These are phyloP conservation scores for Austroboletus festivus DNA, from an alignment of 768 basidiomycete genomes.

Conservation along the genomic window DNA sequence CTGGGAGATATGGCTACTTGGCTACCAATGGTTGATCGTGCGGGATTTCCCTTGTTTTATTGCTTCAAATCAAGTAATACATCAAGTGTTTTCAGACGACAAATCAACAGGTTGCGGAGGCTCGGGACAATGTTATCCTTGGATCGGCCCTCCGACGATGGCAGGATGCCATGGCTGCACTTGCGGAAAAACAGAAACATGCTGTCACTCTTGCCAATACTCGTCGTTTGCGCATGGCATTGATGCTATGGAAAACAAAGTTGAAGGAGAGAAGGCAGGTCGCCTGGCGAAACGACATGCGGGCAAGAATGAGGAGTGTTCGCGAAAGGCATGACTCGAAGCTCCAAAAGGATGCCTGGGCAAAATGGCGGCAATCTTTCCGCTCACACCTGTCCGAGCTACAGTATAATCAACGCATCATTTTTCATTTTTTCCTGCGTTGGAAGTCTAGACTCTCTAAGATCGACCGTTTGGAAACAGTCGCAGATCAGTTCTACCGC, in stretches of 20 bases:
- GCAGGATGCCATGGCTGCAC: slow-evolving; percentile 42
- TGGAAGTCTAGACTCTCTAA: slow-evolving; percentile 51
- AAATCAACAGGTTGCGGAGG: slow-evolving; percentile 61
- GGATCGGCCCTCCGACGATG: slow-evolving; percentile 60
- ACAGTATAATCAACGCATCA: slow-evolving; percentile 45
- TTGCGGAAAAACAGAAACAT: slow-evolving; percentile 39
- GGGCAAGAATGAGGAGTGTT: slow-evolving; percentile 60
- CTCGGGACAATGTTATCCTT: slow-evolving; percentile 63
- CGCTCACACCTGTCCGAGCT: slow-evolving; percentile 49
- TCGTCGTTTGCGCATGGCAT: slow-evolving; percentile 40
- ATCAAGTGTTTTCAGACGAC: slow-evolving; percentile 52
- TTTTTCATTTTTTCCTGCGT: slow-evolving; percentile 41
- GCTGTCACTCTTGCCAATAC: slow-evolving; percentile 44
- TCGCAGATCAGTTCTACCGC: slow-evolving; percentile 48
- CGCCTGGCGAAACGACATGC: slow-evolving; percentile 69
- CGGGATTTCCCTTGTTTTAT: slow-evolving; percentile 29
- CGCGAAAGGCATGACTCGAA: slow-evolving; percentile 54
- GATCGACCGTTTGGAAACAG: slow-evolving; percentile 43
- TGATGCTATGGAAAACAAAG: slow-evolving; percentile 53
- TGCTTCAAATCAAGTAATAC: slow-evolving; percentile 14
- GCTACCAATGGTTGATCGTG: slow-evolving; percentile 71
- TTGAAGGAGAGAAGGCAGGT: slow-evolving; percentile 53
- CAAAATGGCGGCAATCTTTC: slow-evolving; percentile 61
- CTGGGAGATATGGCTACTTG: slow-evolving; percentile 74
- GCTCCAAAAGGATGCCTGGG: slow-evolving; percentile 58